Evolutionary conservation across 768 basidiomycete genomes (phyloP), one percentile per base, ranked within the genome.

Genomic region (Calocera cornea): DNA sequence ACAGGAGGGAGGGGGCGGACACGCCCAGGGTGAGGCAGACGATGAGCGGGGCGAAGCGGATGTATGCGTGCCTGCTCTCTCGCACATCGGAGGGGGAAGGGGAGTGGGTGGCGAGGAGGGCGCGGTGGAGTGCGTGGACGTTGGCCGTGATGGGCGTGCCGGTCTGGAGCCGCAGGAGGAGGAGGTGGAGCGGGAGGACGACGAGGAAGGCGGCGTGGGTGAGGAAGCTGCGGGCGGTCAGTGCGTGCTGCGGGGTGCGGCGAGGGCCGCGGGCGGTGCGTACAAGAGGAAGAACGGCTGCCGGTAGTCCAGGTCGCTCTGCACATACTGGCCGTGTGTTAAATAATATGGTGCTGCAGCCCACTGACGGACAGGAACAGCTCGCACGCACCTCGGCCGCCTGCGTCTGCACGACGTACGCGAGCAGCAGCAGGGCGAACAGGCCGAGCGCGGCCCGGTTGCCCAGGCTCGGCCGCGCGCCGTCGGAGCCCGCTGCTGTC

Each of bases 221-320:
- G 66, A 93, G 75, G 76, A 89, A 97, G 76, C 92, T 94, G 73
- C 17, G 27, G 60, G 24, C 29, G 68, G 68, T 36, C 69, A 70
- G 41, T 66, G 66, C 17, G 49, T 38, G 14, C 1, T 38, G 8
- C 29, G 44, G 34, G 34, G 54, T 33, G 47, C 27, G 41, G 31
- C n/a, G 34, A 24, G 34, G 22, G 17, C 65, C 67, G 38, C n/a
- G 64, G n/a, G 29, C 22, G 17, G 22, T 16, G 22, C 89, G 69
- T 72, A 91, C 91, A 94, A 91, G 69, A 92, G 79, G 72, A 97
- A 88, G 81, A 86, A 95, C 0, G 95, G 91, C 68, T 97, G 90
- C 65, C 86, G 82, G 78, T 90, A 99, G 36, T 80, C 84, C 34
- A 92, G 78, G 0, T 81, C 82, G 0, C 85, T 85, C 75, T 93